Evolutionary conservation across 2,329 filamentous ascomycete genomes (phyloP).

Genomic region (Fusarium sp.): DNA sequence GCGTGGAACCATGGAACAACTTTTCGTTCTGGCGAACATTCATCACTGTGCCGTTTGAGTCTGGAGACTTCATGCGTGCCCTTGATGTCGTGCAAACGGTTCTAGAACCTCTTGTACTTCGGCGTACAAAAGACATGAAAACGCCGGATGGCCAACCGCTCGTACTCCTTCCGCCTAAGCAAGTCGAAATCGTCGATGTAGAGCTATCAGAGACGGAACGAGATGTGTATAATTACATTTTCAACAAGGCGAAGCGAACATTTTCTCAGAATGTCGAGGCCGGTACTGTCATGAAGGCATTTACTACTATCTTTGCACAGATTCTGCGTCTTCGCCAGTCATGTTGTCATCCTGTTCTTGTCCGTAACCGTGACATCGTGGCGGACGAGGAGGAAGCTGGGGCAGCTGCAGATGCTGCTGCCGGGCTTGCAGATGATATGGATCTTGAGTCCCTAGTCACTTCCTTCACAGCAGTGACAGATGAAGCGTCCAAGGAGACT

Average conservation of each 20-base stretch:
- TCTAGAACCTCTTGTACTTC: slow-evolving; percentile 92
- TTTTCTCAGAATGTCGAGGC: slow-evolving; percentile 90
- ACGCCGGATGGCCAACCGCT: slow-evolving; percentile 83
- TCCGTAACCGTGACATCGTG: slow-evolving; percentile 85
- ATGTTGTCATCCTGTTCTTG: slow-evolving; percentile 92
- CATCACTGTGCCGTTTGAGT: slow-evolving; percentile 97
- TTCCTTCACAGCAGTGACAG: slow-evolving; percentile 80
- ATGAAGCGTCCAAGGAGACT: slow-evolving; percentile 72
- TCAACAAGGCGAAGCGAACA: slow-evolving; percentile 82
- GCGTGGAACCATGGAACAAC: slow-evolving; percentile 97
- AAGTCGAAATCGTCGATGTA: slow-evolving; percentile 87
- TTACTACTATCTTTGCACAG: slow-evolving; percentile 97
- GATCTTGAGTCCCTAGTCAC: slow-evolving; percentile 88
- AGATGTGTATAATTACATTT: slow-evolving; percentile 94
- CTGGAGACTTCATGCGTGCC: slow-evolving; percentile 91
- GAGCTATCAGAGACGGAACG: slow-evolving; percentile 87
- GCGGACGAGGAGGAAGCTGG: slow-evolving; percentile 90
- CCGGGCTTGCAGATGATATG: slow-evolving; percentile 94
- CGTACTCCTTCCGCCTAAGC: slow-evolving; percentile 84
- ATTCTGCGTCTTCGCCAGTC: slow-evolving; percentile 92
- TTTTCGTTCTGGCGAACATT: slow-evolving; percentile 99
- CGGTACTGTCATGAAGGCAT: slow-evolving; percentile 93
- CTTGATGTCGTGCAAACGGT: slow-evolving; percentile 98
- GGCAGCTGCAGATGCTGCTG: slow-evolving; percentile 78
- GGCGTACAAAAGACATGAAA: slow-evolving; percentile 98